These are phyloP conservation scores for Noccaea bulbosa DNA, from an alignment of 345 rosid species.

Conservation along the genomic window DNA sequence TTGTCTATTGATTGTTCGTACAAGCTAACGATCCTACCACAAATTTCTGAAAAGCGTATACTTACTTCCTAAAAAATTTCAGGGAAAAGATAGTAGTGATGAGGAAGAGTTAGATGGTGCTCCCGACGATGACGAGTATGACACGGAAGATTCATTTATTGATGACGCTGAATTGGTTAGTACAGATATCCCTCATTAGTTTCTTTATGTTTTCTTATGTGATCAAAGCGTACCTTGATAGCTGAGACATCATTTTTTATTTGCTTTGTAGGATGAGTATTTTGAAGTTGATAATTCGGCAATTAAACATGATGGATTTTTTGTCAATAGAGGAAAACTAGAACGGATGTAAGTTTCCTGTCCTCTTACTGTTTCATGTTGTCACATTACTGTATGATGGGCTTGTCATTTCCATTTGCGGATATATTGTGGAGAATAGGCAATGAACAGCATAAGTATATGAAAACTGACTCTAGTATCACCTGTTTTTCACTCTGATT, in stretches of 20 bases:
- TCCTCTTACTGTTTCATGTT: constrained; percentile 18
- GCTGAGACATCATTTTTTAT: constrained; percentile 22
- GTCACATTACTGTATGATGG: constrained; percentile 4
- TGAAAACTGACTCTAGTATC: not conserved
- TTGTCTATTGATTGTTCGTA: not conserved
- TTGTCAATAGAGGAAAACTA: constrained; percentile 87
- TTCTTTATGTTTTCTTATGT: constrained; percentile 7
- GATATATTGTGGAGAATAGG: constrained; percentile 11
- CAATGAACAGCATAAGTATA: constrained; percentile 2
- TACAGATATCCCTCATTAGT: constrained; percentile 15
- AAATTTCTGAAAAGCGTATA: not conserved
- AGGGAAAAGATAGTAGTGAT: constrained; percentile 97
- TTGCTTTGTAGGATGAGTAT: constrained; percentile 83
- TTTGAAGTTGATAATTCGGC: constrained; percentile 95
- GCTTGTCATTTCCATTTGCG: not conserved
- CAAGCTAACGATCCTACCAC: not conserved
- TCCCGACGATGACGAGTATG: constrained; percentile 94
- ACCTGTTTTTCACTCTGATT: not conserved
- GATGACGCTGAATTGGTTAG: constrained; percentile 95
- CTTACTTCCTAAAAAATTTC: constrained; percentile 27
- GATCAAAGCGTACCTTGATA: constrained; percentile 6
- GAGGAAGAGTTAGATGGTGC: constrained; percentile 82
- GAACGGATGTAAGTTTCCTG: constrained; percentile 74
- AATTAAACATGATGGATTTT: constrained; percentile 86
- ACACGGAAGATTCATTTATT: constrained; percentile 95